Evolutionary conservation across 805 yeast species (phyloP).

Genomic region (Blastobotrys americana): DNA sequence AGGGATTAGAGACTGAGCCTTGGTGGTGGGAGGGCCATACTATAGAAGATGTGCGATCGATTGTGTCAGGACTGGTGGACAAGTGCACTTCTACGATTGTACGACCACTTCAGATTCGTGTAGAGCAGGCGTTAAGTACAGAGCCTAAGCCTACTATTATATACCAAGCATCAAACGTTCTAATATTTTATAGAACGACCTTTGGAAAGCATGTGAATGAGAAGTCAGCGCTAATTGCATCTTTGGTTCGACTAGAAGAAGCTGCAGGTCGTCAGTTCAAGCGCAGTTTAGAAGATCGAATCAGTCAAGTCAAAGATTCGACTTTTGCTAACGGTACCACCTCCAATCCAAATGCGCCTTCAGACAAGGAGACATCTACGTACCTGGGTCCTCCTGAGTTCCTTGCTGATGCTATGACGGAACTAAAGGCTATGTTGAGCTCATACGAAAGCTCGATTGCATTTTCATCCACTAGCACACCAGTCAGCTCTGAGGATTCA

Average conservation of each 20-base stretch:
- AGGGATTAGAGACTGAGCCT: constrained; percentile 12
- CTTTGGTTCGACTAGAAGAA: constrained; percentile 28
- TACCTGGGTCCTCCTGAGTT: constrained; percentile 81
- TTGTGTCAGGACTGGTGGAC: constrained; percentile 37
- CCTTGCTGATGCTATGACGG: constrained; percentile 58
- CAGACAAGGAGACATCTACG: not conserved
- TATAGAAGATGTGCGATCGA: constrained; percentile 24
- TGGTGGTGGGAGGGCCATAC: constrained; percentile 18
- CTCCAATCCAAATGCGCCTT: constrained; percentile 1
- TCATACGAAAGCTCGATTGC: constrained; percentile 31
- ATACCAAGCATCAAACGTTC: constrained; percentile 51
- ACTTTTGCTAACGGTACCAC: constrained; percentile 35
- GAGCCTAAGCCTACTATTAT: constrained; percentile 53
- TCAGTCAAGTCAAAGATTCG: constrained; percentile 30
- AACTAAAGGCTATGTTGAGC: constrained; percentile 52
- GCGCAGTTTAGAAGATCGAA: constrained; percentile 34
- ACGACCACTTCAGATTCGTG: constrained; percentile 52
- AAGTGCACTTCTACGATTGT: constrained; percentile 48
- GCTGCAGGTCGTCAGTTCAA: constrained; percentile 36
- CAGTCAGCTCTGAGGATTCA: constrained; percentile 15
- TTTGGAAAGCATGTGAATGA: constrained; percentile 39
- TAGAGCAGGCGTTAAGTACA: constrained; percentile 61
- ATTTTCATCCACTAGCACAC: constrained; percentile 12
- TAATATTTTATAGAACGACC: constrained; percentile 63
- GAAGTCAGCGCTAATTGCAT: constrained; percentile 24